These are phyloP conservation scores for Mucor ambiguus DNA, from an alignment of 371 early-diverging fungal species.

Conservation along the genomic window DNA sequence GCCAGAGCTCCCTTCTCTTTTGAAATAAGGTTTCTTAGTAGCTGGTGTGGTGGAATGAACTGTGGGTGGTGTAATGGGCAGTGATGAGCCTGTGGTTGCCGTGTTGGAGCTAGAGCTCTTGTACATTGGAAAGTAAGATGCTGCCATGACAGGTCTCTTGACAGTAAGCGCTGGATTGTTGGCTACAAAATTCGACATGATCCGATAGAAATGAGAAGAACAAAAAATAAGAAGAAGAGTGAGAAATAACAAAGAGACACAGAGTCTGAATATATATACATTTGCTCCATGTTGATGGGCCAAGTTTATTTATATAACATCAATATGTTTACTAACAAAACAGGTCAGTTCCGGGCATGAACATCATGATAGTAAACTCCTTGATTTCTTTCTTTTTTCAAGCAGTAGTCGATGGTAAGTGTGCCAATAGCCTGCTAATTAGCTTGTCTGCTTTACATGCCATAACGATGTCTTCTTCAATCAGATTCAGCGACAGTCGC, in stretches of 20 bases:
- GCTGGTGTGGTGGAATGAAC: neutral
- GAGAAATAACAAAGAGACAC: neutral
- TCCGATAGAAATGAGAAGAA: neutral
- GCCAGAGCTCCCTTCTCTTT: neutral
- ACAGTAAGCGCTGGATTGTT: neutral
- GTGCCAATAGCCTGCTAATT: conserved; percentile 14
- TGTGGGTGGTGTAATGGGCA: neutral
- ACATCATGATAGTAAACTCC: neutral
- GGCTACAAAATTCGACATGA: neutral
- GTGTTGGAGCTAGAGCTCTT: neutral
- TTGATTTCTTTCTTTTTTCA: neutral
- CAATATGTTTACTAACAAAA: neutral
- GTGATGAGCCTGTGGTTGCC: neutral
- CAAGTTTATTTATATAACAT: neutral
- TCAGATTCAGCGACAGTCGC: conserved; percentile 69
- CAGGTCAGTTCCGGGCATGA: neutral
- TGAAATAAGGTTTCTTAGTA: neutral
- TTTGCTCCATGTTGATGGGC: neutral
- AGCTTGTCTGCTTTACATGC: conserved; percentile 66
- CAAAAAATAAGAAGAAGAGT: neutral
- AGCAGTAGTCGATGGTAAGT: conserved; percentile 8
- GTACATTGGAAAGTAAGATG: neutral
- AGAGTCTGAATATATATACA: neutral
- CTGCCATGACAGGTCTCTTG: neutral
- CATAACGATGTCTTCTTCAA: conserved; percentile 76